Base-by-base conservation (phyloP, 2,329 filamentous ascomycete genomes). In the Fusarium sp. region DNA sequence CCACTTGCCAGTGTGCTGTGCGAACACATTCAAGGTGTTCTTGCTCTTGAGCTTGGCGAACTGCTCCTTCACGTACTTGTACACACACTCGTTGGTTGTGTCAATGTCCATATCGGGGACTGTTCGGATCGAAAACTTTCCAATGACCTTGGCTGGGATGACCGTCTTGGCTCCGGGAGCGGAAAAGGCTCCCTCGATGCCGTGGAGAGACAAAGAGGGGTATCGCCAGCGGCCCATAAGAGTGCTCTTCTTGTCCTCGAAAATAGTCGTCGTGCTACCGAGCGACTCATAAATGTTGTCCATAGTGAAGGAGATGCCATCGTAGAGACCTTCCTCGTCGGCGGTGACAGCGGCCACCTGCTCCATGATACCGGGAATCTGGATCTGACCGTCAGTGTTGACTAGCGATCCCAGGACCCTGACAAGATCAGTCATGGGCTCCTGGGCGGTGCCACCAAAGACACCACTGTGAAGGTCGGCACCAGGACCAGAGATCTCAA, bases 101-200 rank as follows among this genome's bases (percentile, higher is more conserved):
- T 93, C 90, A 74, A 93, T 93, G 79, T 97, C 92, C 96, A 99
- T 99, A 83, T 99, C 89, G 58, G 96, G 96, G 20, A 99, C 96
- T 34, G 94, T 98, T 73, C 96, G 90, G 82, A 99, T 97, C 55
- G 93, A 97, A 85, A 99, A 99, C 84, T 99, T 99, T 82, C 96
- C 96, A 76, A 91, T 92, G 62, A 99, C 96, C 85, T 97, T 97
- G 77, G 96, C 95, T 3, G 96, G 96, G 75, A 99, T 99, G 76
- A 99, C 96, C 1, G 96, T 99, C 88, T 99, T 99, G 62, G 94
- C 96, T 50, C 96, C 96, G 6, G 94, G 91, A 2, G 92, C 91
- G 46, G 92, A 95, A 84, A 97, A 99, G 56, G 93, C 96, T 64
- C 96, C 96, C 82, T 99, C 96, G 72, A 99, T 83, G 65, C 96